phyloP scores from a whole-genome alignment of 805 yeast genomes.

The Limtongia smithiae region DNA sequence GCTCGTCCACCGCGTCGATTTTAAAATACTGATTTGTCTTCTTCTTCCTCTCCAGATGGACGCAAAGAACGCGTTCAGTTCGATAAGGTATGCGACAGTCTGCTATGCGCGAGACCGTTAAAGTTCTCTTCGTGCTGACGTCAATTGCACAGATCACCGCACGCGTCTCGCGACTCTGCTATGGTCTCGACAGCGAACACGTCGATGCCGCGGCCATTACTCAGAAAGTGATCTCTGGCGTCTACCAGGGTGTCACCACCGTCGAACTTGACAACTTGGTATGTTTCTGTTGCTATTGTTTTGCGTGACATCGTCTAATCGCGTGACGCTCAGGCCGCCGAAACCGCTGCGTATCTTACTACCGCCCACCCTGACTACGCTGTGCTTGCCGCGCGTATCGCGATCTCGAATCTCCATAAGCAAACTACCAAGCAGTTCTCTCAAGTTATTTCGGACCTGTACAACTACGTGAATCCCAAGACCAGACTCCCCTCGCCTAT shows the following conservation, averaged over 20 bases:
- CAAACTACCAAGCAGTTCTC: conserved; percentile 87
- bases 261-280: conserved; percentile 59
- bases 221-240: conserved; percentile 92
- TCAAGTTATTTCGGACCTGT: conserved; percentile 68
- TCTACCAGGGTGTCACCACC: conserved; percentile 95
- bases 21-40: too few relatives aligned
- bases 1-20: background rate
- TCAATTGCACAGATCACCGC: conserved; percentile 78
- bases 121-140: too few relatives aligned
- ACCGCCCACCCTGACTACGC: conserved; percentile 98
- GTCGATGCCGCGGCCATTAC: conserved; percentile 96
- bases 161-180: conserved; percentile 85
- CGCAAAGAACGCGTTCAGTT: conserved; percentile 86
- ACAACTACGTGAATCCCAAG: conserved; percentile 75
- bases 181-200: conserved; percentile 86
- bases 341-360: conserved; percentile 96
- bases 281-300: conserved; percentile 21
- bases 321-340: conserved; percentile 59
- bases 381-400: conserved; percentile 80
- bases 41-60: conserved; percentile 52
- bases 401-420: conserved; percentile 89
- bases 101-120: too few relatives aligned
- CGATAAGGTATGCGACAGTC: conserved; percentile 45
- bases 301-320: background rate
- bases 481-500: conserved; percentile 65